These are phyloP conservation scores for Parathielavia hyrcaniae DNA, from an alignment of 495 filamentous ascomycete genomes.

Conservation along the genomic window DNA sequence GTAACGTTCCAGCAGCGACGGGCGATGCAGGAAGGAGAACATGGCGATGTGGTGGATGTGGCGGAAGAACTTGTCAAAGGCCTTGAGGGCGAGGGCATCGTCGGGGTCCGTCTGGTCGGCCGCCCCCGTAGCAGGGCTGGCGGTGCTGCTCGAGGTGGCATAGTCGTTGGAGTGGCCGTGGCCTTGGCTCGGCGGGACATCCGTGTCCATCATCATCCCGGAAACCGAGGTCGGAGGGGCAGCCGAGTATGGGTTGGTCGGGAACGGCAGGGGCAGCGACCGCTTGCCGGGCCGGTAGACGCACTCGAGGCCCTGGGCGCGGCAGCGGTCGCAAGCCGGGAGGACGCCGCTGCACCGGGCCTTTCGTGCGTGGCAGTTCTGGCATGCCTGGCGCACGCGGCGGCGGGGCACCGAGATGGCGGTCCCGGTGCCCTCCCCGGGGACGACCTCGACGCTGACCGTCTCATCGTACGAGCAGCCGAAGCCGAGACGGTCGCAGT, in stretches of 20 bases:
- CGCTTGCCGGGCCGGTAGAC: conserved; percentile 45
- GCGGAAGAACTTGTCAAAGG: conserved; percentile 46
- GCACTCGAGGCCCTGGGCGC: conserved; percentile 44
- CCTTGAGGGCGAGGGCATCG: conserved; percentile 38
- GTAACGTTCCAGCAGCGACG: conserved; percentile 48
- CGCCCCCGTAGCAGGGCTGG: conserved; percentile 17
- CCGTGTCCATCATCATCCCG: conserved; percentile 15
- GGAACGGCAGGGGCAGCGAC: conserved; percentile 21
- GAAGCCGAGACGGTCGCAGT: conserved; percentile 47
- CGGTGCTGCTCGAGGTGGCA: conserved; percentile 22
- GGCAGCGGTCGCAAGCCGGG: conserved; percentile 45
- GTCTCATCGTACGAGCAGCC: conserved; percentile 44
- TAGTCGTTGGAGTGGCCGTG: conserved; percentile 16
- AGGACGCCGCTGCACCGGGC: conserved; percentile 45
- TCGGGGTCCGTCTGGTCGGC: conserved; percentile 28
- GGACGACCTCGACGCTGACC: conserved; percentile 27
- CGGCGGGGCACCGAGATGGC: conserved; percentile 41
- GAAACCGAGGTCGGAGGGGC: conserved; percentile 3
- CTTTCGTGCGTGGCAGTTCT: conserved; percentile 45
- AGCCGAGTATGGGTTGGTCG: neutral
- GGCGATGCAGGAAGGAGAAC: conserved; percentile 47
- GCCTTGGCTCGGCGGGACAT: conserved; percentile 7
- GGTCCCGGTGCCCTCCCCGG: conserved; percentile 22
- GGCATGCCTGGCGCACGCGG: conserved; percentile 45
- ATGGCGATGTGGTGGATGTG: conserved; percentile 47